phyloP scores from a whole-genome alignment of 352 stramenopile genomes.

The Globisporangium echinulatum region DNA sequence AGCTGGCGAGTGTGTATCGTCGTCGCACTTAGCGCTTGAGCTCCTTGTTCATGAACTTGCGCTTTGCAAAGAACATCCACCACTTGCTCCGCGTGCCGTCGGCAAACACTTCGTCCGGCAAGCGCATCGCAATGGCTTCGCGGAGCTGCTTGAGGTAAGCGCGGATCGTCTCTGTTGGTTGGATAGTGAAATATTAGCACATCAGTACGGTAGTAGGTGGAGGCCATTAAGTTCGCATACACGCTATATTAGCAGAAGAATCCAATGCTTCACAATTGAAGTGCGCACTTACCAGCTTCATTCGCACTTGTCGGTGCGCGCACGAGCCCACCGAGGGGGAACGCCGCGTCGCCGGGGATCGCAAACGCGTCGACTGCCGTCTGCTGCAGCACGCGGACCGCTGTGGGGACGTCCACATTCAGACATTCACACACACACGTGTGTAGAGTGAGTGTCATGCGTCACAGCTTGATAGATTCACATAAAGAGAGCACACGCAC shows the following conservation, averaged over 20 bases:
- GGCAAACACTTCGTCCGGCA: constrained; percentile 80
- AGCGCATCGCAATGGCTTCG: constrained; percentile 69
- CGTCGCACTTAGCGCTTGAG: constrained; percentile 39
- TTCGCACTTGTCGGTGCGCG: constrained; percentile 59
- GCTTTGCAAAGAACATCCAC: constrained; percentile 92
- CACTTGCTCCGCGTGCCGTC: constrained; percentile 90
- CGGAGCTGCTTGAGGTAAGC: constrained; percentile 90
- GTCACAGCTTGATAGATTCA: neutral
- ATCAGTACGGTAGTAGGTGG: neutral
- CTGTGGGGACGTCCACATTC: constrained; percentile 14
- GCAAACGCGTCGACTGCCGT: constrained; percentile 80
- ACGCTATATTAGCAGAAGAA: neutral
- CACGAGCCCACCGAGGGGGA: constrained; percentile 77
- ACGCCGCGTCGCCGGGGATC: constrained; percentile 82
- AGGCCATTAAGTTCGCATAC: neutral
- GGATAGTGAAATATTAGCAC: neutral
- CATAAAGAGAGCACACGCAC: neutral
- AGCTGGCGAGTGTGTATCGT: too few relatives aligned
- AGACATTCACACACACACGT: neutral
- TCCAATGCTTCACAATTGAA: neutral
- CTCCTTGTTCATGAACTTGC: constrained; percentile 95
- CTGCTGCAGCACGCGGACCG: constrained; percentile 71
- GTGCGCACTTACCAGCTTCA: constrained; percentile 49
- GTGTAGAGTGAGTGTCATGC: neutral
- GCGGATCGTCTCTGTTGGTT: constrained; percentile 59